These are phyloP conservation scores for Berkeleyomyces basicola DNA, from an alignment of 2,329 filamentous ascomycete genomes.

Conservation along the genomic window DNA sequence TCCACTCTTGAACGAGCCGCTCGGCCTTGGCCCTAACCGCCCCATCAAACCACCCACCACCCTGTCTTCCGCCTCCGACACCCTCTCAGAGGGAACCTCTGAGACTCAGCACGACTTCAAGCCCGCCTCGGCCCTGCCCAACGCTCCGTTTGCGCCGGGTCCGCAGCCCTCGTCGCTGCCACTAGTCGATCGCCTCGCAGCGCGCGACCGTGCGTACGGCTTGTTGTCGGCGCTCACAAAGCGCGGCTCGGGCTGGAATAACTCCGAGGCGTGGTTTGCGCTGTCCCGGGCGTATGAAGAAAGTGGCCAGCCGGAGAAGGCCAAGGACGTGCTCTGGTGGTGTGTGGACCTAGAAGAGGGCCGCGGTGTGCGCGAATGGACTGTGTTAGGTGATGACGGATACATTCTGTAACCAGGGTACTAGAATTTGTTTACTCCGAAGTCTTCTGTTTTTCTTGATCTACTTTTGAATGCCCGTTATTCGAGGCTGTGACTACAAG, in stretches of 20 bases:
- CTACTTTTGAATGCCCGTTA: not conserved
- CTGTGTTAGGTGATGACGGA: slow-evolving; percentile 46
- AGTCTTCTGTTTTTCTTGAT: not conserved
- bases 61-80: not conserved
- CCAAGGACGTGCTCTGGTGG: slow-evolving; percentile 93
- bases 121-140: slow-evolving; percentile 14
- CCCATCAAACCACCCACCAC: slow-evolving; percentile 1
- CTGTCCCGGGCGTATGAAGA: slow-evolving; percentile 78
- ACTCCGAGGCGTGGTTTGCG: slow-evolving; percentile 82
- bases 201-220: slow-evolving; percentile 74
- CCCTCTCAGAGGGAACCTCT: slow-evolving; percentile 4
- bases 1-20: slow-evolving; percentile 3
- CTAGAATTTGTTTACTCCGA: not conserved
- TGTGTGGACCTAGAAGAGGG: slow-evolving; percentile 88
- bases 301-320: slow-evolving; percentile 68
- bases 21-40: slow-evolving; percentile 11
- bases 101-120: slow-evolving; percentile 15
- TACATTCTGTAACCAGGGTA: slow-evolving; percentile 31
- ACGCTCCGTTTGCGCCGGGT: slow-evolving; percentile 31
- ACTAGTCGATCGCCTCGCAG: slow-evolving; percentile 66
- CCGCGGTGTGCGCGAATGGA: slow-evolving; percentile 65
- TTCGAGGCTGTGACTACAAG: not conserved
- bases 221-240: slow-evolving; percentile 72
- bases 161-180: slow-evolving; percentile 47
- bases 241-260: slow-evolving; percentile 75